phyloP scores from a whole-genome alignment of 768 basidiomycete species.

The Lentinula raphanica region DNA sequence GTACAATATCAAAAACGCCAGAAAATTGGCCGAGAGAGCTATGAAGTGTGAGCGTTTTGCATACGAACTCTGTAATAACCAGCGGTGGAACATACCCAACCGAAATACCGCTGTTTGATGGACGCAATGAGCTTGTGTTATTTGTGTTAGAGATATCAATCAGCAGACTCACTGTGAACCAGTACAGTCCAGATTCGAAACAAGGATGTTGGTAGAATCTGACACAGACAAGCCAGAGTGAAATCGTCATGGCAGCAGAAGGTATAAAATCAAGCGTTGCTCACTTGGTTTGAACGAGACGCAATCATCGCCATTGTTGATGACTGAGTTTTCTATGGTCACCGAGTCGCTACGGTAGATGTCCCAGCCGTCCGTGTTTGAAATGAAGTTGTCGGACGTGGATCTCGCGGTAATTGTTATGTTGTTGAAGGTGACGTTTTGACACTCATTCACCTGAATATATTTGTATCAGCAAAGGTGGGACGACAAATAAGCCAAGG shows the following conservation, averaged over 20 bases:
- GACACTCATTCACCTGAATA: constrained; percentile 42
- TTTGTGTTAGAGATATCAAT: not conserved
- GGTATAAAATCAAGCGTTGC: not conserved
- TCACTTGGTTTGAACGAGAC: constrained; percentile 54
- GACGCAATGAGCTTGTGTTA: not conserved
- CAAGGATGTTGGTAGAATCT: constrained; percentile 52
- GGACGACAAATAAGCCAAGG: not conserved
- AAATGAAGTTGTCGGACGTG: constrained; percentile 34
- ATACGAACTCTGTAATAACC: not conserved
- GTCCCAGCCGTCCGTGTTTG: constrained; percentile 63
- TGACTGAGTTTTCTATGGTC: constrained; percentile 41
- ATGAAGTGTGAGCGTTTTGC: not conserved
- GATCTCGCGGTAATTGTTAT: constrained; percentile 43
- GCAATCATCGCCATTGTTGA: constrained; percentile 54
- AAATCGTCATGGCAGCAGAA: not conserved
- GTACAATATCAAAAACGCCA: constrained; percentile 52
- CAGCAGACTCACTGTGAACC: constrained; percentile 45
- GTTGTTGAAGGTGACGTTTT: constrained; percentile 40
- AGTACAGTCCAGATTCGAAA: constrained; percentile 53
- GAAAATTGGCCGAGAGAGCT: constrained; percentile 57
- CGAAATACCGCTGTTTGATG: constrained; percentile 42
- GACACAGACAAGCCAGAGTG: not conserved
- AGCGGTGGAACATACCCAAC: constrained; percentile 29
- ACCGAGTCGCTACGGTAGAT: constrained; percentile 53
- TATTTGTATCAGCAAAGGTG: not conserved